A percentile compares a stretch with the other conserved stretches of the same genome.
phyloP scores from a whole-genome alignment of 805 yeast species.

The Teunomyces stri region DNA sequence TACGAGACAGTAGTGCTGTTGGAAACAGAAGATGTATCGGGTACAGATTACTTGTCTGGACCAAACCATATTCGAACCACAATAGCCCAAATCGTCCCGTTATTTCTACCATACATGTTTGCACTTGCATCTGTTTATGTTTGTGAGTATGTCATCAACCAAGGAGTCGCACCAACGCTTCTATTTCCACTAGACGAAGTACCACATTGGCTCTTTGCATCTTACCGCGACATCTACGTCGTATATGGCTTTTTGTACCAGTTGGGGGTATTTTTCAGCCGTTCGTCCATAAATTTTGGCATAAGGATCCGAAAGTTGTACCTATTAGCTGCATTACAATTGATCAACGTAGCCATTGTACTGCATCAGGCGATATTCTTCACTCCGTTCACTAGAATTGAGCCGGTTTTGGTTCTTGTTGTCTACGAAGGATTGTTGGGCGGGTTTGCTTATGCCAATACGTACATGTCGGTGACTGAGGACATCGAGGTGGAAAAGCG shows the following conservation, averaged over 20 bases:
- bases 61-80: conserved; percentile 20
- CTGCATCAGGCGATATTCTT: conserved; percentile 63
- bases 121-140: conserved; percentile 83
- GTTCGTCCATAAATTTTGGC: conserved; percentile 72
- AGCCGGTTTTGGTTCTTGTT: conserved; percentile 58
- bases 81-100: conserved; percentile 33
- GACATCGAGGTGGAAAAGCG: conserved; percentile 37
- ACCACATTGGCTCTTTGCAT: conserved; percentile 55
- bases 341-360: conserved; percentile 56
- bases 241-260: conserved; percentile 89
- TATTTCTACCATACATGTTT: conserved; percentile 68
- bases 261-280: conserved; percentile 85
- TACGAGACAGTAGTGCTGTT: conserved; percentile 1
- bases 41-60: background rate
- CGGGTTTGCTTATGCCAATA: conserved; percentile 86
- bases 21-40: background rate
- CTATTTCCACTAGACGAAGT: conserved; percentile 68
- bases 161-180: conserved; percentile 86
- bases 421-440: conserved; percentile 91
- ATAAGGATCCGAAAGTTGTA: conserved; percentile 59
- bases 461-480: conserved; percentile 76
- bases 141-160: conserved; percentile 86
- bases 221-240: conserved; percentile 84
- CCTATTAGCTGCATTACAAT: conserved; percentile 64
- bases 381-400: conserved; percentile 56